Percentiles rank a stretch among this genome's conserved stretches.
These are phyloP conservation scores for Diplodia mutila DNA, from an alignment of 2,329 filamentous ascomycete genomes.

Conservation along the genomic window DNA sequence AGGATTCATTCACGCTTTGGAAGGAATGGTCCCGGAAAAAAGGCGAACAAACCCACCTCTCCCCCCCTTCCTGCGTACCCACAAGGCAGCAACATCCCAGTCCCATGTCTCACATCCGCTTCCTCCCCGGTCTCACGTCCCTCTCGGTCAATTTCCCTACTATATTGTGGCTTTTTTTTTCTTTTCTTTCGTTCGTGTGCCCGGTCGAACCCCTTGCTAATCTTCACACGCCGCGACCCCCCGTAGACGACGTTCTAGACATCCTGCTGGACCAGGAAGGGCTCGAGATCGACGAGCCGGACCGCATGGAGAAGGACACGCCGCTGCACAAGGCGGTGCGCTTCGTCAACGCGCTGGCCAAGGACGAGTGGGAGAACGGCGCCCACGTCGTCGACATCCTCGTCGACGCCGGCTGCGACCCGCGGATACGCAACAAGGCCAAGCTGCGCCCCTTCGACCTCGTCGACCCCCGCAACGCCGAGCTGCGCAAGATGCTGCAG, in stretches of 20 bases:
- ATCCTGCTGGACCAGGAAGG: constrained; percentile 79
- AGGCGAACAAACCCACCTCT: not conserved
- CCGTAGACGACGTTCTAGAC: constrained; percentile 76
- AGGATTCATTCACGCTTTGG: not conserved
- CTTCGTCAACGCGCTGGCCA: constrained; percentile 71
- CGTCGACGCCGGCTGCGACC: constrained; percentile 75
- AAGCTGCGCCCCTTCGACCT: constrained; percentile 73
- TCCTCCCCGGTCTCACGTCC: no score
- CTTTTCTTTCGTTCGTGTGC: no score
- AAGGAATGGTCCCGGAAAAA: not conserved
- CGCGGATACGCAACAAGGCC: constrained; percentile 69
- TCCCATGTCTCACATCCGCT: not conserved
- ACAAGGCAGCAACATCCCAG: not conserved
- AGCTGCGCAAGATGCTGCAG: constrained; percentile 65
- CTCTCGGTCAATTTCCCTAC: not conserved
- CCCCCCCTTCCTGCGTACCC: not conserved
- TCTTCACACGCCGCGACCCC: no score
- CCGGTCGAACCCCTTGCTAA: not conserved
- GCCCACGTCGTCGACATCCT: constrained; percentile 74
- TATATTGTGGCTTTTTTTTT: not conserved
- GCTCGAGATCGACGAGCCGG: constrained; percentile 81
- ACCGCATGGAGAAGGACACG: constrained; percentile 73
- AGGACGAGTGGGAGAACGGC: constrained; percentile 65
- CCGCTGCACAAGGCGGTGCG: constrained; percentile 78
- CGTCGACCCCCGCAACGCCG: constrained; percentile 70